Conservation (phyloP, 129 eudicot species). For the Flaveria robusta region DNA sequence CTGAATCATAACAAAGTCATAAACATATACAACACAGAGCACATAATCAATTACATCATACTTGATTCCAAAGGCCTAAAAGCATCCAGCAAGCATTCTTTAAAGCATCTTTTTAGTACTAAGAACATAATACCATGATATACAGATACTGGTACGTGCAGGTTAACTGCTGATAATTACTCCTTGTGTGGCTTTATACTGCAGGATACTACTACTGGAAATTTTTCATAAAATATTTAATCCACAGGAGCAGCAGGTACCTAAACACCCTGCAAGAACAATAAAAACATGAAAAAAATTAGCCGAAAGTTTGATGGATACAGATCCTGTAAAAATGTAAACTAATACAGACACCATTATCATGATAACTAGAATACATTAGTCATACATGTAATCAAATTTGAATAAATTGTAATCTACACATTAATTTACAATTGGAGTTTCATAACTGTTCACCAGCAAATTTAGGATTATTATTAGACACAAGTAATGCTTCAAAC, state of each 20-base stretch:
- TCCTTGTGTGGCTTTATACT: constrained; percentile 8
- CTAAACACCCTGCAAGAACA: constrained; percentile 32
- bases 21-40: not conserved
- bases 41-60: constrained; percentile 8
- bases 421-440: not conserved
- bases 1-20: not conserved
- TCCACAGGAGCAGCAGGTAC: constrained; percentile 27
- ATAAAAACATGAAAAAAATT: not conserved
- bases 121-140: constrained; percentile 21
- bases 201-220: constrained; percentile 6
- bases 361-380: not conserved
- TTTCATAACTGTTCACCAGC: not conserved
- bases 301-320: not conserved
- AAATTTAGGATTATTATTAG: not conserved
- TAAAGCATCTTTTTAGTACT: not conserved
- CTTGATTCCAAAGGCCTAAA: constrained; percentile 17
- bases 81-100: constrained; percentile 20
- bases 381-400: not conserved
- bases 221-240: constrained; percentile 19
- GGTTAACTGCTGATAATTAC: constrained; percentile 34
- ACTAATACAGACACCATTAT: not conserved
- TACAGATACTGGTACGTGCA: constrained; percentile 4
- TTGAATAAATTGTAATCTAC: not conserved
- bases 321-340: not conserved
- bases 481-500: no score